phyloP scores from a whole-genome alignment of 208 protist species.

The Wallacemonas rigidus region DNA sequence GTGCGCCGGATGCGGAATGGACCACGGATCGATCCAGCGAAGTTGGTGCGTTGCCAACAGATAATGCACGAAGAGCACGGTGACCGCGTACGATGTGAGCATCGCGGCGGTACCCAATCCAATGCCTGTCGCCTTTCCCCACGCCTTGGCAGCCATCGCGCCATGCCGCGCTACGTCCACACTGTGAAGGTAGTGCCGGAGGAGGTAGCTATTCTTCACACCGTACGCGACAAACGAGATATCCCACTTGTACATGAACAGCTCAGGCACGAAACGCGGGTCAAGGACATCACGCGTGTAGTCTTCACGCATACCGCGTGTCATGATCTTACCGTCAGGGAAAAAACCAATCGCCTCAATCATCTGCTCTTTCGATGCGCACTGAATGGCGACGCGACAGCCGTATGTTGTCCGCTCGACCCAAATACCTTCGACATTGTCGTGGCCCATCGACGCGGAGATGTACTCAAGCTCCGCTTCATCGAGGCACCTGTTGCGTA shows the following conservation, averaged over 20 bases:
- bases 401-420: constrained; percentile 87
- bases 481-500: constrained; percentile 69
- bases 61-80: constrained; percentile 86
- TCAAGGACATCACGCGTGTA: constrained; percentile 89
- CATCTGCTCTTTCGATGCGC: constrained; percentile 69
- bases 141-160: constrained; percentile 87
- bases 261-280: constrained; percentile 80
- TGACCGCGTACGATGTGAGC: constrained; percentile 91
- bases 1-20: constrained; percentile 82
- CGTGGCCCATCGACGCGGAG: constrained; percentile 72
- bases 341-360: constrained; percentile 90
- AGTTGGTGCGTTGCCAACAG: constrained; percentile 78
- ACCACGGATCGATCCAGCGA: constrained; percentile 86
- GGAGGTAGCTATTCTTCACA: constrained; percentile 91
- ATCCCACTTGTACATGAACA: constrained; percentile 92
- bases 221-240: constrained; percentile 89
- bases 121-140: constrained; percentile 89
- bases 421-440: constrained; percentile 85
- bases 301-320: constrained; percentile 81
- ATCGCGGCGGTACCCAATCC: constrained; percentile 79
- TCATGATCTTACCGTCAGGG: constrained; percentile 88
- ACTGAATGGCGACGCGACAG: constrained; percentile 83
- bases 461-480: constrained; percentile 85
- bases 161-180: constrained; percentile 62
- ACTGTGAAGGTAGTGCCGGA: constrained; percentile 81